Evolutionary conservation across 768 basidiomycete genomes (phyloP).

Genomic region (Amanita exitialis): DNA sequence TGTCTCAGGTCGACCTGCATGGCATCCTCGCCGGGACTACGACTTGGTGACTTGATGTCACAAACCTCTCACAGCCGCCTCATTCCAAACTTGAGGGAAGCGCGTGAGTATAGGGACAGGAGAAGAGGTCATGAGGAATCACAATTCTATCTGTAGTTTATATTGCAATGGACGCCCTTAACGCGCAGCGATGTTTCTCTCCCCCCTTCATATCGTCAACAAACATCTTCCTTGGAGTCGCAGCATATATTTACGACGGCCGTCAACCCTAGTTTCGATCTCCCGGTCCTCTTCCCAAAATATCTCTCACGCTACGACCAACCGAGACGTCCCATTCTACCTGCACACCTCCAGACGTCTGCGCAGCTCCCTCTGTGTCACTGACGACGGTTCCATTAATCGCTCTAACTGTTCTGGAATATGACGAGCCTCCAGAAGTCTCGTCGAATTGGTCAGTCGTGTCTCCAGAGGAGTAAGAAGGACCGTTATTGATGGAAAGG

Average conservation of each 20-base stretch:
- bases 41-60: too few relatives aligned
- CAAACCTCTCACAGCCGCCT: too few relatives aligned
- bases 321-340: background rate
- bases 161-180: too few relatives aligned
- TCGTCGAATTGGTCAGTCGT: background rate
- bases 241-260: too few relatives aligned
- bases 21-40: slow-evolving; percentile 16
- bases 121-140: too few relatives aligned
- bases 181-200: too few relatives aligned
- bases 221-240: too few relatives aligned
- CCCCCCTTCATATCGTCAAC: too few relatives aligned
- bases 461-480: background rate
- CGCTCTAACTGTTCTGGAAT: background rate
- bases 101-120: too few relatives aligned
- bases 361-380: background rate
- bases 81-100: too few relatives aligned
- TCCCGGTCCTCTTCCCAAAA: background rate
- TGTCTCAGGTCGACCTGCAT: slow-evolving; percentile 24
- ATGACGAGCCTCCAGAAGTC: background rate
- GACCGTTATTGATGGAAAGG: background rate
- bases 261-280: background rate
- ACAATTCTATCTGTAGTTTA: too few relatives aligned
- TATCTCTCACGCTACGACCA: background rate
- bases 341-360: background rate
- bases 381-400: background rate